phyloP scores from a whole-genome alignment of 805 yeast species.

The Kazachstania martiniae region DNA sequence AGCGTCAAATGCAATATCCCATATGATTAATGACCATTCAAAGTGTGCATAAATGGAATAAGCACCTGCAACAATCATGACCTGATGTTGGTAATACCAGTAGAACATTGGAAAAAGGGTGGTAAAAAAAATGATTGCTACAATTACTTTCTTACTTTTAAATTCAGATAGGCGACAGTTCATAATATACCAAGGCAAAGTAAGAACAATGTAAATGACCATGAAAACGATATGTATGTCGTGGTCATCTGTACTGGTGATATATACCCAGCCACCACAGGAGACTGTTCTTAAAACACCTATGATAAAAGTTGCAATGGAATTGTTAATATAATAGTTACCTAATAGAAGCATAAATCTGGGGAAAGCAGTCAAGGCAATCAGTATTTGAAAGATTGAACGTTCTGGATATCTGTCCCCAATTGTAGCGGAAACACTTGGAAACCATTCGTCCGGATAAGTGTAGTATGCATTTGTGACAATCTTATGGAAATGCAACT shows the following conservation, averaged over 20 bases:
- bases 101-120: slow-evolving; percentile 73
- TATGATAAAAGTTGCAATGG: slow-evolving; percentile 22
- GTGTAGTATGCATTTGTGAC: slow-evolving; percentile 79
- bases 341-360: slow-evolving; percentile 55
- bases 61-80: slow-evolving; percentile 81
- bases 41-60: slow-evolving; percentile 89
- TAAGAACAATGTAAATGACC: slow-evolving; percentile 80
- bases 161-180: slow-evolving; percentile 40
- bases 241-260: slow-evolving; percentile 94
- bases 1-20: slow-evolving; percentile 80
- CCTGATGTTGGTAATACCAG: slow-evolving; percentile 88
- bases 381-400: slow-evolving; percentile 79
- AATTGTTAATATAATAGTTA: slow-evolving; percentile 30
- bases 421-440: slow-evolving; percentile 92
- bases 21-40: slow-evolving; percentile 81
- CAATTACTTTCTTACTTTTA: slow-evolving; percentile 35
- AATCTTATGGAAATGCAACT: slow-evolving; percentile 76
- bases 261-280: slow-evolving; percentile 98
- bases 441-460: slow-evolving; percentile 98
- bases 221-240: slow-evolving; percentile 93
- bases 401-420: slow-evolving; percentile 97
- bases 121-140: slow-evolving; percentile 56
- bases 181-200: slow-evolving; percentile 81
- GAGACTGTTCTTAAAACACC: slow-evolving; percentile 89
- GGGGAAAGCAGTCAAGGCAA: slow-evolving; percentile 91